Percentiles rank a stretch among this genome's conserved stretches.
phyloP scores from a whole-genome alignment of 2,329 filamentous ascomycete species.

The Aphanoascus verrucosus region DNA sequence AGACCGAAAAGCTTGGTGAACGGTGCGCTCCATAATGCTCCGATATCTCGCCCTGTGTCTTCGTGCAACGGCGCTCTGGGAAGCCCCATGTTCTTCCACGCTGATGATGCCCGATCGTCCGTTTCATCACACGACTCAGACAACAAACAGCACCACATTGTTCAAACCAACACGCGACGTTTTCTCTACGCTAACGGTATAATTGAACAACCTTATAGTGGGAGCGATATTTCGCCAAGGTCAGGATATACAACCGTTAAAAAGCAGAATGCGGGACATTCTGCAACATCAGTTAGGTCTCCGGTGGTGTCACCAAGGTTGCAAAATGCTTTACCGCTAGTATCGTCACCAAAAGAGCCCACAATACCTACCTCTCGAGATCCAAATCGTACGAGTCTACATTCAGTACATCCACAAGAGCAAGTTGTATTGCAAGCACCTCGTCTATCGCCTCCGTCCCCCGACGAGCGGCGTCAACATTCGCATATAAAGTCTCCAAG shows the following conservation, averaged over 20 bases:
- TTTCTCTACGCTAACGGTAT: slow-evolving; percentile 33
- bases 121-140: slow-evolving; percentile 29
- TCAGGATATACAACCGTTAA: background rate
- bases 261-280: background rate
- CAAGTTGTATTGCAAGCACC: background rate
- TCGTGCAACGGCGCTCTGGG: slow-evolving; percentile 28
- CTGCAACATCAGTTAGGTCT: slow-evolving; percentile 2
- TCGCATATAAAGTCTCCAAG: slow-evolving; percentile 18
- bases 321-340: slow-evolving; percentile 16
- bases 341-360: slow-evolving; percentile 25
- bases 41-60: slow-evolving; percentile 25
- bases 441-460: background rate
- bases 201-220: slow-evolving; percentile 17
- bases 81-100: slow-evolving; percentile 76
- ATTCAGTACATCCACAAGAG: slow-evolving; percentile 18
- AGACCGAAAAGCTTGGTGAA: slow-evolving; percentile 31
- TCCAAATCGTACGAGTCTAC: slow-evolving; percentile 19
- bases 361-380: slow-evolving; percentile 17
- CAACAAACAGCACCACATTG: slow-evolving; percentile 17
- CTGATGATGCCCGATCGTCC: slow-evolving; percentile 57
- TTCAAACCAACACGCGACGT: slow-evolving; percentile 21
- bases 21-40: slow-evolving; percentile 23
- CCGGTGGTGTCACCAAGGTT: slow-evolving; percentile 11
- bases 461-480: background rate
- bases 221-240: slow-evolving; percentile 1